These are phyloP conservation scores for Nyssa sinensis DNA, from an alignment of 148 eudicot genomes.

Conservation along the genomic window DNA sequence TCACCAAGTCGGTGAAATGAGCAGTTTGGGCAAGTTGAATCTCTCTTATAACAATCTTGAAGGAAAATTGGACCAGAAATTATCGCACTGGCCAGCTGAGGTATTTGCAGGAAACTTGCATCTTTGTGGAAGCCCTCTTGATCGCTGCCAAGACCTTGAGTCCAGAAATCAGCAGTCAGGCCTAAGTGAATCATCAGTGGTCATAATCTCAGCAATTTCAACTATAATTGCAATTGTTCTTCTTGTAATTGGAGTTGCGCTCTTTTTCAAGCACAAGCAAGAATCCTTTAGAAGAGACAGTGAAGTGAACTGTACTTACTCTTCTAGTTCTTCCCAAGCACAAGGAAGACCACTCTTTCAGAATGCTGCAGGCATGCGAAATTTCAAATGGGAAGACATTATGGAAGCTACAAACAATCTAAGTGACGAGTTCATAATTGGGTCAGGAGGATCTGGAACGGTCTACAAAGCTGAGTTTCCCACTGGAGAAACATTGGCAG, in stretches of 20 bases:
- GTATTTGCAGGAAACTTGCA: constrained; percentile 65
- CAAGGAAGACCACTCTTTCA: constrained; percentile 54
- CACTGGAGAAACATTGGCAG: constrained; percentile 71
- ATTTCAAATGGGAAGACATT: constrained; percentile 79
- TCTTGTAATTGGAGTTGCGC: constrained; percentile 52
- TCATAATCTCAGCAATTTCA: constrained; percentile 57
- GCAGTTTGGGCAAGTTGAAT: constrained; percentile 72
- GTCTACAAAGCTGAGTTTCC: constrained; percentile 73
- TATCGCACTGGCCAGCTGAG: constrained; percentile 61
- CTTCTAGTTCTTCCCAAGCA: constrained; percentile 67
- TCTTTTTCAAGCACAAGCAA: constrained; percentile 52
- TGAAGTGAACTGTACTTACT: constrained; percentile 41
- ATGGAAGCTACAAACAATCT: constrained; percentile 91
- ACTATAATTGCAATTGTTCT: constrained; percentile 50
- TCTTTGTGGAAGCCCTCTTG: constrained; percentile 80
- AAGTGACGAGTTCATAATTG: constrained; percentile 74
- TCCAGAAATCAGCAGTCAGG: constrained; percentile 21
- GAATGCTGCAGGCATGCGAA: constrained; percentile 44
- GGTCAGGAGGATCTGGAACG: constrained; percentile 95
- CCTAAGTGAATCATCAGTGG: constrained; percentile 35
- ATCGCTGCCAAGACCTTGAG: constrained; percentile 33
- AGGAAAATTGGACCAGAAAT: constrained; percentile 65
- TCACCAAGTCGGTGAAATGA: constrained; percentile 67
- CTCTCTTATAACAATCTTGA: constrained; percentile 74
- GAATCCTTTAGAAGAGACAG: constrained; percentile 39